phyloP scores from a whole-genome alignment of 768 basidiomycete genomes.

The Boletus sp. region DNA sequence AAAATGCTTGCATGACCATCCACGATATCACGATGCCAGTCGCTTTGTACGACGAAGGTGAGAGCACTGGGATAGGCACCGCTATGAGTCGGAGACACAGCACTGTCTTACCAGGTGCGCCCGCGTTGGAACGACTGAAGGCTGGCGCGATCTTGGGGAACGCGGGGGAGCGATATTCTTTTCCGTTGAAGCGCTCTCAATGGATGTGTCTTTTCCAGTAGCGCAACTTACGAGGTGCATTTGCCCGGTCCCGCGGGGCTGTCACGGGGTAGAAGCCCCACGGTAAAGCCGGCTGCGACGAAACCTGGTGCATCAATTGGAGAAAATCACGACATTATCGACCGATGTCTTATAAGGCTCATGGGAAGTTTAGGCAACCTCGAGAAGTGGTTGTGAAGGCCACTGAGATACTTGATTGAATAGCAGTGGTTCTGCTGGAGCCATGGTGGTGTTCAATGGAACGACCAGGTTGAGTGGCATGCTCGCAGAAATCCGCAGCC shows the following conservation, averaged over 20 bases:
- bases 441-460: too few relatives aligned
- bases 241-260: slow-evolving; percentile 38
- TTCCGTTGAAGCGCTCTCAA: not conserved
- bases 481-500: too few relatives aligned
- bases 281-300: slow-evolving; percentile 49
- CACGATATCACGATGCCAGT: slow-evolving; percentile 53
- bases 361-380: not conserved
- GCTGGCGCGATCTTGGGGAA: slow-evolving; percentile 59
- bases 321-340: not conserved
- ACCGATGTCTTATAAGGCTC: not conserved
- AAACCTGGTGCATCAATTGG: slow-evolving; percentile 35
- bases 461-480: too few relatives aligned
- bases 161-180: slow-evolving; percentile 56
- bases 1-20: slow-evolving; percentile 58
- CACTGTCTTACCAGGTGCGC: slow-evolving; percentile 43
- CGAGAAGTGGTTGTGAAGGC: not conserved
- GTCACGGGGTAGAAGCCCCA: slow-evolving; percentile 57
- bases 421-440: not conserved
- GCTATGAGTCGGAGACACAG: not conserved
- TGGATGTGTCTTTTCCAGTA: not conserved
- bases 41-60: slow-evolving; percentile 52
- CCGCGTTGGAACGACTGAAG: slow-evolving; percentile 55
- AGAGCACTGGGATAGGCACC: slow-evolving; percentile 40
- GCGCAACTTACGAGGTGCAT: not conserved
- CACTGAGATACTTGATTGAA: not conserved